Percentiles rank a stretch among this genome's conserved stretches.
phyloP scores from a whole-genome alignment of 768 basidiomycete species.

The Pisolithus albus region DNA sequence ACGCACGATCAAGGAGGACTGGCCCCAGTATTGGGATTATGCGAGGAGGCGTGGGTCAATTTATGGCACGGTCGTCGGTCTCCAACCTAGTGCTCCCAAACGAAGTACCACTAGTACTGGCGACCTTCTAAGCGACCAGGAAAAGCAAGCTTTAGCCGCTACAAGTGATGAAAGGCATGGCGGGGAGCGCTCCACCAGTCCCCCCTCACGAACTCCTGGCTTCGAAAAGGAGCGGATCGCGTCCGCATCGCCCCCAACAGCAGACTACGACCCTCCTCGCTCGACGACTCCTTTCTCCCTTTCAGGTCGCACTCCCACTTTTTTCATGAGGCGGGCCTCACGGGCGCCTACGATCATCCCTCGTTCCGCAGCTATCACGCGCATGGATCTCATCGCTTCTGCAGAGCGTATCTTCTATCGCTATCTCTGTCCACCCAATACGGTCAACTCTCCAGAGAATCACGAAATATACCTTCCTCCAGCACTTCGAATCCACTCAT shows the following conservation, averaged over 20 bases:
- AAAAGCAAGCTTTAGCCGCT: slow-evolving; percentile 56
- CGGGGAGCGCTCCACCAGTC: slow-evolving; percentile 53
- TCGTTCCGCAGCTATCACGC: slow-evolving; percentile 83
- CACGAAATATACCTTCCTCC: slow-evolving; percentile 98
- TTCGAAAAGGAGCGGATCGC: slow-evolving; percentile 31
- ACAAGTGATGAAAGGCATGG: slow-evolving; percentile 39
- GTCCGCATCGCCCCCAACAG: slow-evolving; percentile 43
- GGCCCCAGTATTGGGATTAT: slow-evolving; percentile 98
- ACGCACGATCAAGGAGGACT: slow-evolving; percentile 88
- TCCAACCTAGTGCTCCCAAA: slow-evolving; percentile 56
- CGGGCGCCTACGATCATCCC: slow-evolving; percentile 93
- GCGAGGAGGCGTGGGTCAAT: slow-evolving; percentile 89
- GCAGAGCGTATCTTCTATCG: slow-evolving; percentile 96
- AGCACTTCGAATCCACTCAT: slow-evolving; percentile 81
- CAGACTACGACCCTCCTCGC: slow-evolving; percentile 46
- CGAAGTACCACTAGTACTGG: slow-evolving; percentile 79
- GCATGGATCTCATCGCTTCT: slow-evolving; percentile 82
- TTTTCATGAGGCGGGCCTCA: slow-evolving; percentile 73
- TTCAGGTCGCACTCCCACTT: slow-evolving; percentile 65
- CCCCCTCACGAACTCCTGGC: slow-evolving; percentile 39
- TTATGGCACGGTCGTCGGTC: slow-evolving; percentile 83
- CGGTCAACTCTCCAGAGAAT: slow-evolving; percentile 75
- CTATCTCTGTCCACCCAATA: slow-evolving; percentile 79
- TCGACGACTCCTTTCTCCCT: slow-evolving; percentile 77
- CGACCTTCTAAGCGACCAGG: slow-evolving; percentile 62